Evolutionary conservation across 805 yeast species (phyloP).

Genomic region (Candida parachauliodes): DNA sequence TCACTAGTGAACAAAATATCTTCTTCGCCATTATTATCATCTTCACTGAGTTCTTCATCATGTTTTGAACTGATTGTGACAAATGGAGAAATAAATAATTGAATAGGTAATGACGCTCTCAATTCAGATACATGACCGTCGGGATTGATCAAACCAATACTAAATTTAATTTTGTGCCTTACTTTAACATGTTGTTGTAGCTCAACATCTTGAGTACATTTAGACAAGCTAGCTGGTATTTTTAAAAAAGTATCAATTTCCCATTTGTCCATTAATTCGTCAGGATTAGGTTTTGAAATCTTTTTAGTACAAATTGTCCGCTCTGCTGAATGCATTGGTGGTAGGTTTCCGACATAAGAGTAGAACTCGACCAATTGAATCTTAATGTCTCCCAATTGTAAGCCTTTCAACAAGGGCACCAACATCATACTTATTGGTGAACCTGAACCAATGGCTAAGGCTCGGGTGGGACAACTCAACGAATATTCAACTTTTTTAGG

Average conservation of each 20-base stretch:
- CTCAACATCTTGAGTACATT: slow-evolving; percentile 85
- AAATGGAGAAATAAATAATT: slow-evolving; percentile 73
- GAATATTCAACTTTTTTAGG: slow-evolving; percentile 90
- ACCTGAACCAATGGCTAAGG: slow-evolving; percentile 84
- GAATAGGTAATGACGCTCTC: slow-evolving; percentile 84
- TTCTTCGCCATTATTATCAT: slow-evolving; percentile 25
- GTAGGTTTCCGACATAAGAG: slow-evolving; percentile 54
- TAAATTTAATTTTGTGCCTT: slow-evolving; percentile 83
- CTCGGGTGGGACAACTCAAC: slow-evolving; percentile 80
- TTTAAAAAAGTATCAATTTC: slow-evolving; percentile 57
- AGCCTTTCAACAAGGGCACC: slow-evolving; percentile 79
- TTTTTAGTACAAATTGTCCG: slow-evolving; percentile 50
- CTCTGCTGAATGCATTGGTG: slow-evolving; percentile 61
- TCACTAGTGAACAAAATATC: slow-evolving; percentile 26
- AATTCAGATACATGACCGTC: slow-evolving; percentile 93
- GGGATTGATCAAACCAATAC: slow-evolving; percentile 73
- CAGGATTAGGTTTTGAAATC: slow-evolving; percentile 39
- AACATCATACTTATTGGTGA: slow-evolving; percentile 66
- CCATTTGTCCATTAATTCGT: slow-evolving; percentile 60
- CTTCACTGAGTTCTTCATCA: slow-evolving; percentile 8
- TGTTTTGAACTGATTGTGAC: slow-evolving; percentile 60
- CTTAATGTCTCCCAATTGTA: slow-evolving; percentile 70
- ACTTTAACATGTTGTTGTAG: slow-evolving; percentile 69
- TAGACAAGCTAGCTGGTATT: slow-evolving; percentile 69
- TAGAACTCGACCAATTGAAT: slow-evolving; percentile 67